phyloP scores from a whole-genome alignment of 2,329 filamentous ascomycete species.

The Xylariaceae sp. region DNA sequence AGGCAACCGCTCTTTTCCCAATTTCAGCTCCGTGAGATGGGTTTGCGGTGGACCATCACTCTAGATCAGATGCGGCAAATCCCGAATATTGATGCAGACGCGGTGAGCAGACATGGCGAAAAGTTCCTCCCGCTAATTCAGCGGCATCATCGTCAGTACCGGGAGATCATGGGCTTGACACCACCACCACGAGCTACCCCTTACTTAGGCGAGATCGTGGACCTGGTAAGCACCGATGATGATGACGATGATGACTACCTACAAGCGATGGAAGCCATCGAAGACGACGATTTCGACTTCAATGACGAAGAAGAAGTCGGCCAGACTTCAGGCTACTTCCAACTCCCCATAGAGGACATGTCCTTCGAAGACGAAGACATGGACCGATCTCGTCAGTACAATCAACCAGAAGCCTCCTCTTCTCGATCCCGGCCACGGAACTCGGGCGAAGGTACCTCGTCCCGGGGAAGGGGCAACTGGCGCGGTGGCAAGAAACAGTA shows the following conservation, averaged over 20 bases:
- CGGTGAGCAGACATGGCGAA: constrained; percentile 56
- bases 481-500: constrained; percentile 24
- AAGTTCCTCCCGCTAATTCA: constrained; percentile 56
- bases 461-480: constrained; percentile 20
- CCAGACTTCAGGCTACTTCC: constrained; percentile 47
- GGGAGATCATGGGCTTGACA: constrained; percentile 43
- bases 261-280: constrained; percentile 21
- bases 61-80: constrained; percentile 59
- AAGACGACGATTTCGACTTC: constrained; percentile 20
- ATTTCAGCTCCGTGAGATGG: constrained; percentile 66
- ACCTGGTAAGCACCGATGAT: constrained; percentile 43
- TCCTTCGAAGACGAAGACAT: constrained; percentile 30
- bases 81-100: constrained; percentile 55
- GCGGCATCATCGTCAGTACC: constrained; percentile 42
- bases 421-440: constrained; percentile 18
- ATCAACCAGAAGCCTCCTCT: constrained; percentile 11
- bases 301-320: constrained; percentile 29
- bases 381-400: constrained; percentile 10
- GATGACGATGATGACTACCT: constrained; percentile 26
- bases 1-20: constrained; percentile 62
- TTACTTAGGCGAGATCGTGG: constrained; percentile 35
- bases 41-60: constrained; percentile 59
- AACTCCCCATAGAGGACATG: constrained; percentile 23
- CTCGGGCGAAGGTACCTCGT: constrained; percentile 22
- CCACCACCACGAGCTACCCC: constrained; percentile 10